Evolutionary conservation across 1,139 yeast genomes (phyloP), one percentile per base, ranked within the genome.

Genomic region (Kodamaea suecica): DNA sequence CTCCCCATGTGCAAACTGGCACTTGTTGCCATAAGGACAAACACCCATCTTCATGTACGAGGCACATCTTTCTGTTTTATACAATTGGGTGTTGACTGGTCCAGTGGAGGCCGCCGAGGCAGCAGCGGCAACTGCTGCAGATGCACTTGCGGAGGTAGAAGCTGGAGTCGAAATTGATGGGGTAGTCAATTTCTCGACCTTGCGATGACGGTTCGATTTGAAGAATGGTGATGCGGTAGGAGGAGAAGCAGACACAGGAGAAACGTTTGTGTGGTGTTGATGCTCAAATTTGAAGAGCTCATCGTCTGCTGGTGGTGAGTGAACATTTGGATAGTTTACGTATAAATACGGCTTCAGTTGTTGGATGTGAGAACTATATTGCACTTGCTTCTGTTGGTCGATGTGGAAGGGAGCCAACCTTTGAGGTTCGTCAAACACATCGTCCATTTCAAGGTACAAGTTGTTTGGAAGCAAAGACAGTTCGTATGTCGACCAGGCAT

Each of bases 1-100:
- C 29, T 76, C 71, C 15, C 97, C 97, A 52, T 88, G 97, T 6
- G 97, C 97, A 70, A 88, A 88, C 62, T 88, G 97, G 57, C 97
- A 88, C 63, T 88, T 88, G 47, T 76, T 74, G 3, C 95, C 95
- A 55, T 88, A 88, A 7, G 95, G 95, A 58, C 97, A 88, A 11
- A 56, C 50, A 17, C 92, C 92, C 44, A 78, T 73, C 49, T 78
- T 80, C 57, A 80, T 76, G 57, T 70, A 88, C 25, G 90, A 80
- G 24, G 82, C 85, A 60, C 97, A 88, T 41, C 88, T 71, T 60
- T 88, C 97, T 0, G 97, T 88, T 65, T 88, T 88, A 73, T 87
- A 88, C 32, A 88, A 70, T 43, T 76, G 83, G 34, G 84, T 80
- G 55, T 84, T 84, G 39, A 81, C 73, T 28, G 62, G 58, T 34